Conservation (phyloP, 306 rosid genomes). For the Castanea sativa region DNA sequence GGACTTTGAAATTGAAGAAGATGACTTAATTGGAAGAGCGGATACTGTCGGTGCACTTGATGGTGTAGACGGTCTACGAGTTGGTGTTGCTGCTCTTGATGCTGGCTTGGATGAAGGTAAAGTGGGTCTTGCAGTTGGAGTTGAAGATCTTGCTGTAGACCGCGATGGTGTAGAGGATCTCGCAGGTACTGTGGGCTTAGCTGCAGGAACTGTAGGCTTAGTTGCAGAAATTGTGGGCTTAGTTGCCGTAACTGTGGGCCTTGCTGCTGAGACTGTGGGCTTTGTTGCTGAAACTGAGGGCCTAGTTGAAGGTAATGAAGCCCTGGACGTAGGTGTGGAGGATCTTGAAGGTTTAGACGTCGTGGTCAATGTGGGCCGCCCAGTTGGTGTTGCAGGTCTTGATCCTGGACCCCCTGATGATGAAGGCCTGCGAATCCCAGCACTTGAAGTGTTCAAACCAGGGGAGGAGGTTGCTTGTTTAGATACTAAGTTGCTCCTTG, state of each 20-base stretch:
- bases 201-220: slow-evolving; percentile 40
- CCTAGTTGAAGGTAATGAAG: slow-evolving; percentile 55
- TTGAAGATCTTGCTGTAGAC: slow-evolving; percentile 74
- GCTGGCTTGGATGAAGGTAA: slow-evolving; percentile 72
- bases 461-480: slow-evolving; percentile 76
- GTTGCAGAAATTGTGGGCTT: slow-evolving; percentile 39
- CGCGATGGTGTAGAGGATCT: slow-evolving; percentile 89
- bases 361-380: slow-evolving; percentile 58
- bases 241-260: slow-evolving; percentile 40
- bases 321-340: slow-evolving; percentile 85
- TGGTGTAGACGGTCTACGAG: slow-evolving; percentile 74
- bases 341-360: slow-evolving; percentile 72
- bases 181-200: slow-evolving; percentile 52
- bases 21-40: slow-evolving; percentile 45
- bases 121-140: slow-evolving; percentile 79
- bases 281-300: slow-evolving; percentile 44
- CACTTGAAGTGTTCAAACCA: slow-evolving; percentile 64
- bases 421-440: slow-evolving; percentile 71
- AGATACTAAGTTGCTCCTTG: slow-evolving; percentile 54
- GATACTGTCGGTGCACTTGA: slow-evolving; percentile 55
- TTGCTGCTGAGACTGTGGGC: slow-evolving; percentile 48
- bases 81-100: slow-evolving; percentile 89
- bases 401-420: slow-evolving; percentile 93
- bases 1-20: slow-evolving; percentile 59
- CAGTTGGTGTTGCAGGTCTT: slow-evolving; percentile 84